Base-by-base conservation (phyloP, 83 land plant species). In the Picea abies region DNA sequence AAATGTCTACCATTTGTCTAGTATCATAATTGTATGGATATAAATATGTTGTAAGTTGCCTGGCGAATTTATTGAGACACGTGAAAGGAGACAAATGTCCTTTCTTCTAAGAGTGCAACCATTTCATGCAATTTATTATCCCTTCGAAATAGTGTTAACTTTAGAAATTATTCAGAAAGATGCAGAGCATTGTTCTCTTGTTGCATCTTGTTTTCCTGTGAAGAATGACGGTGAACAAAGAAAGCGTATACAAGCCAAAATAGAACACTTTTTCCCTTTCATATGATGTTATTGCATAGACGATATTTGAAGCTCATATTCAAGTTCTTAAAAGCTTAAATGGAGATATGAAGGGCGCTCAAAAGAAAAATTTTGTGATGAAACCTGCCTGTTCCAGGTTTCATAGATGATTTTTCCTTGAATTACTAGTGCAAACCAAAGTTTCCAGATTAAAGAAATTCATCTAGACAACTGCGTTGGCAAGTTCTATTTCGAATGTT, bases 341-440 rank as follows among this genome's bases (percentile, higher is more conserved):
- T 86, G 99, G 98, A 15, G 96, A 98, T 83, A 98, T 98, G 2
- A 96, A 98, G 99, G 99, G 99, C 25, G 99, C 99, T 5, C 88
- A 96, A 49, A 98, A 95, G 89, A 98, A 98, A 85, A 96, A 94
- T 67, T 98, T 98, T 92, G 96, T 98, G 39, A 94, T 98, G 96
- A 91, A 93, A 85, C 98, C 98, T 79, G 98, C 99, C 39, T 98
- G 98, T 16, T 98, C 64, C 98, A 98, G 79, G 93, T 98, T 44
- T 98, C 99, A 3, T 98, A 96, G 78, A 98, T 98, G 99, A 98
- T 98, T 20, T 98, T 98, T 85, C 98, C 99, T 68, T 96, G 97
- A 29, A 98, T 98, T 0, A 98, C 96, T 14, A 98, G 98, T 66
- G 99, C 99, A 32, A 32, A 32, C 35, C 35, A 32, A 32, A 32